Percentiles rank a stretch among this genome's conserved stretches.
phyloP scores from a whole-genome alignment of 306 rosid genomes.

The Myrica gale region DNA sequence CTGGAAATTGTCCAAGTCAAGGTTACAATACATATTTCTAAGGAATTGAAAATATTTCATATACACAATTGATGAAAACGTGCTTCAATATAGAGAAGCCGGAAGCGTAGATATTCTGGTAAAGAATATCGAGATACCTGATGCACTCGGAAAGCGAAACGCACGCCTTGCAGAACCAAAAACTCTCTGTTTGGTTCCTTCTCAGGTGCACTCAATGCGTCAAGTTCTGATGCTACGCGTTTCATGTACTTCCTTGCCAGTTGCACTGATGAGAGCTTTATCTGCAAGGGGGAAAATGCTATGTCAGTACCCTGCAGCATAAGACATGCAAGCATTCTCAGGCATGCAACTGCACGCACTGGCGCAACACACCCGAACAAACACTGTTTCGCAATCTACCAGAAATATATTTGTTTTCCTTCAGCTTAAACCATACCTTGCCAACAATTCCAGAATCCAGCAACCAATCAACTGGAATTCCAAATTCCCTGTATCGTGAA shows the following conservation, averaged over 20 bases:
- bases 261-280: slow-evolving; percentile 91
- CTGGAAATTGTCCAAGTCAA: slow-evolving; percentile 45
- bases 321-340: background rate
- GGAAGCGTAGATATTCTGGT: background rate
- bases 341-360: too few species aligned
- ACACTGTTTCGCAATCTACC: background rate
- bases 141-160: slow-evolving; percentile 91
- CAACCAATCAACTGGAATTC: slow-evolving; percentile 91
- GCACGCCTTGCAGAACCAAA: slow-evolving; percentile 81
- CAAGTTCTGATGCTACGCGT: slow-evolving; percentile 84
- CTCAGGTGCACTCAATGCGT: slow-evolving; percentile 68
- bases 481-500: slow-evolving; percentile 87
- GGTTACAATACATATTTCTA: background rate
- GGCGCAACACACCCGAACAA: background rate
- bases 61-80: too few species aligned
- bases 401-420: background rate
- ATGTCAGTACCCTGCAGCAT: slow-evolving; percentile 19
- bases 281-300: slow-evolving; percentile 43
- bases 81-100: too few species aligned
- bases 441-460: slow-evolving; percentile 92
- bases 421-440: slow-evolving; percentile 56
- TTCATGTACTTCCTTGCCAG: slow-evolving; percentile 88
- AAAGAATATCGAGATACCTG: slow-evolving; percentile 51
- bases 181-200: slow-evolving; percentile 88
- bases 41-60: too few species aligned